Base-by-base conservation (phyloP, 371 early-diverging fungal genomes). In the Syncephalastrum monosporum region DNA sequence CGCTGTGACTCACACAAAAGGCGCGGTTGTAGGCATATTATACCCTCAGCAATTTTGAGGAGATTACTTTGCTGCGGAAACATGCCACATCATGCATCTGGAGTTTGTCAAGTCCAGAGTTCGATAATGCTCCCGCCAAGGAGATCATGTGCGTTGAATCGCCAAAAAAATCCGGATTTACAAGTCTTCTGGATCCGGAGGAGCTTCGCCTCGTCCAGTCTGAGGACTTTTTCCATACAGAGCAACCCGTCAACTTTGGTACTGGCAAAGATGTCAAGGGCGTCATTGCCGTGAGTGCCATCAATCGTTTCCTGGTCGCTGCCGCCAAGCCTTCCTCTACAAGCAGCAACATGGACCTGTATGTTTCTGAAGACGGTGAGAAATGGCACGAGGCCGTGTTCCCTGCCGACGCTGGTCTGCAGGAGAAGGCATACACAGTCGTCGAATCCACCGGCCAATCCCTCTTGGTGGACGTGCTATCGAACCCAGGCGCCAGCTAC, bases 91-190 rank as follows among this genome's bases (percentile, higher is more conserved):
- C 75, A 17, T 93, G 94, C 63, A 72, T 82, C 24, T 93, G 90
- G 89, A 86, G 82, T 19, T 53, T 71, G 3, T 84, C 86, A 1
- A 84, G 79, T 23, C 42, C 61, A 2, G 52, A 70, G 3, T 83
- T 85, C 56, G 65, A 77, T 44, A 81, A 69, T 42, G 82, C 79
- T 0, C 82, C 86, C 2, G 74, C 63, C 1, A 71, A 83, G 38
- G 70, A 81, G 57, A 75, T 91, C 49, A 83, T 88, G 68, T 91
- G 91, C 65, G 70, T 85, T n/a, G 84, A 87, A 64, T 75, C 74
- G 60, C 69, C 81, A 5, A 61, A 65, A 44, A 70, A 74, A 42
- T 42, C 59, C 29, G 65, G 75, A n/a, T 29, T 47, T 44, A 65
- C 73, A 4, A 77, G 77, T n/a, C 53, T 74, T 24, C 58, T 70